A percentile compares a stretch with the other conserved stretches of the same genome.
Conservation (phyloP, 495 filamentous ascomycete species). For the Lasiosphaeria ovina region DNA sequence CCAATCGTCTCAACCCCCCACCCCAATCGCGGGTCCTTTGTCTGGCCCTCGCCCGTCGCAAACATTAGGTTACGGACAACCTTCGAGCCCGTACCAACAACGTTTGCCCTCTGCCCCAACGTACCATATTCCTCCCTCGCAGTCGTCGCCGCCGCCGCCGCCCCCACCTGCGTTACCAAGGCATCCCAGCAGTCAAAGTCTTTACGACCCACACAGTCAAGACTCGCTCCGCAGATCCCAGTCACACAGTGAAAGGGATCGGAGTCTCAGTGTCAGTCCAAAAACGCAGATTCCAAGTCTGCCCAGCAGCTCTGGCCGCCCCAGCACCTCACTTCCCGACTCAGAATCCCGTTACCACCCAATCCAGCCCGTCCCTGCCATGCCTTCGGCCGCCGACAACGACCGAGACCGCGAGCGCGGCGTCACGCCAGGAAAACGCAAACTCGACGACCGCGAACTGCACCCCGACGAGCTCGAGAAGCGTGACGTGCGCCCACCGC, state of each 20-base stretch:
- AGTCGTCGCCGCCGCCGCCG: conserved; percentile 37
- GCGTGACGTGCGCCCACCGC: conserved; percentile 39
- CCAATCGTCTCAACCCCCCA: conserved; percentile 54
- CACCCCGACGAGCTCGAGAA: conserved; percentile 44
- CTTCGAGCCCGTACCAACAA: conserved; percentile 55
- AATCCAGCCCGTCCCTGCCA: conserved; percentile 29
- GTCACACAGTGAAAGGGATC: conserved; percentile 53
- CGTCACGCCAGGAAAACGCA: conserved; percentile 50
- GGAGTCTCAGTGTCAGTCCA: conserved; percentile 62
- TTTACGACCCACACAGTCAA: conserved; percentile 39
- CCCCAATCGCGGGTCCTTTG: conserved; percentile 53
- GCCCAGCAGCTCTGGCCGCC: conserved; percentile 44
- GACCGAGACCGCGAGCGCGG: conserved; percentile 34
- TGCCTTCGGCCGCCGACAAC: conserved; percentile 17
- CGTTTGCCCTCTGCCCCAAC: conserved; percentile 38
- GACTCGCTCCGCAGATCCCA: conserved; percentile 36
- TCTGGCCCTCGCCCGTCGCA: conserved; percentile 39
- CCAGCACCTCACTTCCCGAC: conserved; percentile 40
- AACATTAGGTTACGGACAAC: conserved; percentile 30
- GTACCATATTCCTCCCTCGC: conserved; percentile 32
- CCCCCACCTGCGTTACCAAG: conserved; percentile 45
- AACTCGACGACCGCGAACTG: conserved; percentile 52
- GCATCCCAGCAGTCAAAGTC: conserved; percentile 44
- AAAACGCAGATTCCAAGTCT: conserved; percentile 59
- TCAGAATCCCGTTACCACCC: conserved; percentile 38